Evolutionary conservation across 495 filamentous ascomycete species (phyloP), one percentile per base, ranked within the genome.

Genomic region (Filosporella fistucella): DNA sequence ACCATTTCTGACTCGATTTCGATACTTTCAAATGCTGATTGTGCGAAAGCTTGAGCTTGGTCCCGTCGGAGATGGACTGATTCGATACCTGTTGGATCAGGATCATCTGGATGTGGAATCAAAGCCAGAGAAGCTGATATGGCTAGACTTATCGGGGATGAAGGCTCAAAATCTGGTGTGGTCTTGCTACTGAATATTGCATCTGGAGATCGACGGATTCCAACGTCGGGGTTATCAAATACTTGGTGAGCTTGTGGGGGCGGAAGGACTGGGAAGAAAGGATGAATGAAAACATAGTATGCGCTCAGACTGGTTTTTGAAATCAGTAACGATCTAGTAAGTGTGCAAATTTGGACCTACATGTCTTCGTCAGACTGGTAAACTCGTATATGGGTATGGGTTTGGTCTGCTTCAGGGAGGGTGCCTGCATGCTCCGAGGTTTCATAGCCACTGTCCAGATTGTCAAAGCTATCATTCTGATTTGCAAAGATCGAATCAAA

Each of bases 251-350:
- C 50, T 30, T 63, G 66, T 26, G 76, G 68, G 4, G 78, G 71
- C 8, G 78, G 76, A 36, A 82, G 53, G 40, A 82, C 75, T 3
- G 78, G 77, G 39, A 82, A 77, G 57, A 76, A 81, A 14, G 63
- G 57, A 59, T 82, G 77, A 33, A 81, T 76, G 55, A 74, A 81
- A 22, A 76, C 71, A 52, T 81, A 82, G 54, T 81, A 81, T 20
- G 76, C 78, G 42, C 75, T 75, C 42, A 82, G 59, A 56, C 78
- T 82, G 22, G 60, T 17, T 56, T 52, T 28, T 48, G 42, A 46
- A 18, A 48, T 54, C 20, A 56, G 57, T 30, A 63, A 55, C 28
- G 53, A 51, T 26, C 54, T 56, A 38, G 54, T 49, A 34, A 61
- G 49, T 12, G 55, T 12, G 16, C 10, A n/a, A 16, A 28, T 14